Base-by-base conservation (phyloP, 768 basidiomycete genomes). In the Coprinopsis sp. region DNA sequence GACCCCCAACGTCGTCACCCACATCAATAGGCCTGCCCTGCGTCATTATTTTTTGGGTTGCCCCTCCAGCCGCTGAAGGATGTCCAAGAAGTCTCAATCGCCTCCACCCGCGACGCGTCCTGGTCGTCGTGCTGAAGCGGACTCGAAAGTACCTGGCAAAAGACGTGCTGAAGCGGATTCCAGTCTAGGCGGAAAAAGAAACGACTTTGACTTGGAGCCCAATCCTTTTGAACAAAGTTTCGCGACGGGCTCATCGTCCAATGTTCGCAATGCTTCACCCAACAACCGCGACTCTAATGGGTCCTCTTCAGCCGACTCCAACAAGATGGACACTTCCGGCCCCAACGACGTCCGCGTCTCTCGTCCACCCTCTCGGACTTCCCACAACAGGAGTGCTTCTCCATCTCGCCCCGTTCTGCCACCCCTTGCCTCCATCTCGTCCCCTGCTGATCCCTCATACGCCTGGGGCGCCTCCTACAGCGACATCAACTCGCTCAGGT, bases 191-290 rank as follows among this genome's bases (percentile, higher is more conserved):
- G n/a, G n/a, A n/a, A n/a, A n/a, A n/a, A n/a, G n/a, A n/a, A n/a
- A n/a, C 13, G 84, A 85, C 58, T 83, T 87, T 63, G 70, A 75
- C 62, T 76, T 87, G 28, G 92, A 95, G 59, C 87, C 86, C 1
- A 95, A 95, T 61, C 92, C 93, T 0, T 96, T 96, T 60, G 95
- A 99, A 61, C 89, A 92, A 66, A 93, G 90, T 44, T 98, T 98
- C 63, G 83, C n/a, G n/a, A n/a, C 85, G 28, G 68, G 66, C 22
- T 64, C 67, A 24, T 73, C 76, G 23, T 74, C 77, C 18, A 79
- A 80, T 50, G 68, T 79, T 50, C 71, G 75, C 55, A 70, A 71
- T 41, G 62, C 67, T 16, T 65, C 63, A 33, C 60, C 67, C 37
- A 33, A n/a, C 44, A 33, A n/a, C 33, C 30, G 36, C 28, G 53